Evolutionary conservation across 2,329 filamentous ascomycete genomes (phyloP).

Genomic region (Chaetomium sp.): DNA sequence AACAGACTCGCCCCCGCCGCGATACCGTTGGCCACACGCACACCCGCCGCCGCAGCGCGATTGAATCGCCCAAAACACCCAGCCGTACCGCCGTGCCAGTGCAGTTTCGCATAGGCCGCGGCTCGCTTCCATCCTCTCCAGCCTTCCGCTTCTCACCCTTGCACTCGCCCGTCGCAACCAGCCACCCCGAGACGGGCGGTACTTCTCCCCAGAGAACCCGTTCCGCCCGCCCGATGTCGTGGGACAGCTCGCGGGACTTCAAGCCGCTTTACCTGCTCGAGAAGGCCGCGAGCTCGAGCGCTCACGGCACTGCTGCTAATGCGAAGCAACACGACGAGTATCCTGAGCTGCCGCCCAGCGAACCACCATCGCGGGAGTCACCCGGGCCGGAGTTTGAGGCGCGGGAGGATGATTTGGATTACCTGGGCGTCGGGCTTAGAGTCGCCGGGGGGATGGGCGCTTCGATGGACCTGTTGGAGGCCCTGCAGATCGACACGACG

Average conservation of each 20-base stretch:
- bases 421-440: conserved; percentile 13
- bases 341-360: conserved; percentile 54
- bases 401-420: conserved; percentile 38
- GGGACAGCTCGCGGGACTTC: conserved; percentile 69
- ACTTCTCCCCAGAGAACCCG: conserved; percentile 41
- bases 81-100: conserved; percentile 62
- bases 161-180: conserved; percentile 36
- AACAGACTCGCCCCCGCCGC: conserved; percentile 45
- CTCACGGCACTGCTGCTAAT: conserved; percentile 24
- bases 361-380: conserved; percentile 38
- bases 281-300: conserved; percentile 45
- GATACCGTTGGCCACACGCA: conserved; percentile 37
- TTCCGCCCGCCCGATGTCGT: conserved; percentile 57
- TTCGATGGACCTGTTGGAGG: conserved; percentile 7
- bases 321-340: conserved; percentile 44
- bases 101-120: conserved; percentile 56
- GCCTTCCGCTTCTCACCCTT: conserved; percentile 45
- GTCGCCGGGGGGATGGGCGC: neutral
- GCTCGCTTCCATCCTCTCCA: conserved; percentile 50
- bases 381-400: conserved; percentile 37
- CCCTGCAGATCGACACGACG: conserved; percentile 30
- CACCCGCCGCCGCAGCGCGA: conserved; percentile 52
- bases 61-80: conserved; percentile 54
- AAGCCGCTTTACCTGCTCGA: conserved; percentile 83
- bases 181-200: conserved; percentile 36